These are phyloP conservation scores for Medicago ruthenica DNA, from an alignment of 306 rosid genomes.

Conservation along the genomic window DNA sequence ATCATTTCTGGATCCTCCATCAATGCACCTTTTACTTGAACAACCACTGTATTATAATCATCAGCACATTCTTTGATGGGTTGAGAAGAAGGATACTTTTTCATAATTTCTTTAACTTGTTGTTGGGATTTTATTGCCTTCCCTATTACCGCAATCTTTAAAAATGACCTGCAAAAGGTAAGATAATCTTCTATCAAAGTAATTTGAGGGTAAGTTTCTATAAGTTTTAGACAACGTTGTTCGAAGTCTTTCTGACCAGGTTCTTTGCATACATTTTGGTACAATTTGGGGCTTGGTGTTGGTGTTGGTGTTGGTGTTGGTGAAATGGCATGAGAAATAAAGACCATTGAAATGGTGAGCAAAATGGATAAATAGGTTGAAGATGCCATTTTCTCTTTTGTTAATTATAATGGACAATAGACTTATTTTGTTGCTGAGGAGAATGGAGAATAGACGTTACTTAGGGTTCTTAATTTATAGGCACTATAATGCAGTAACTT, in stretches of 20 bases:
- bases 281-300: not conserved
- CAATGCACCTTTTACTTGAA: not conserved
- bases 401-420: not conserved
- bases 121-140: not conserved
- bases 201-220: not conserved
- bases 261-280: not conserved
- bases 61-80: not conserved
- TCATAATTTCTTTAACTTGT: too few species aligned
- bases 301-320: not conserved
- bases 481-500: too few species aligned
- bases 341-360: not conserved
- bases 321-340: not conserved
- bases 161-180: not conserved
- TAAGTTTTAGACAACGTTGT: not conserved
- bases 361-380: not conserved
- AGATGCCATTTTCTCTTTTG: not conserved
- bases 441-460: too few species aligned
- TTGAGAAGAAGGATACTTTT: not conserved
- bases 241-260: not conserved
- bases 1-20: accelerated
- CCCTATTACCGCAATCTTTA: not conserved
- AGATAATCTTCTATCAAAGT: not conserved
- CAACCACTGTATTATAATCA: not conserved
- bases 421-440: too few species aligned
- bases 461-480: too few species aligned